phyloP scores from a whole-genome alignment of 2,329 filamentous ascomycete genomes.

The Penicillium crustosum region DNA sequence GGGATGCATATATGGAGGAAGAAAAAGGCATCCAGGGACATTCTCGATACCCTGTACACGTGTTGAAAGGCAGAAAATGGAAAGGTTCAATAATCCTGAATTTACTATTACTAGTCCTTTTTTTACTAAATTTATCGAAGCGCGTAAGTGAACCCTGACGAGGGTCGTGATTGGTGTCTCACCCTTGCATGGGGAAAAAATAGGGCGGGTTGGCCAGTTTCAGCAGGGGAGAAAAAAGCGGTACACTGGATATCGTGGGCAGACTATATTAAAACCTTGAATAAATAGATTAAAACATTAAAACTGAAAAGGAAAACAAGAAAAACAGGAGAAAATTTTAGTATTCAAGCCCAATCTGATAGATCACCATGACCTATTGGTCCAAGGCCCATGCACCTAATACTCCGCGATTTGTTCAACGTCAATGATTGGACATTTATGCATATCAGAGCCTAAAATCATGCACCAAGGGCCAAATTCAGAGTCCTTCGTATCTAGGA shows the following conservation, averaged over 20 bases:
- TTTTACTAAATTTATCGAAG: not conserved
- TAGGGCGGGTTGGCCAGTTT: constrained; percentile 11
- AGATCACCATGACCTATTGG: constrained; percentile 33
- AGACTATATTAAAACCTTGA: constrained; percentile 10
- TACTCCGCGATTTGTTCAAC: constrained; percentile 6
- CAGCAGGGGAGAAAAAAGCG: constrained; percentile 9
- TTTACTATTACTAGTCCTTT: not conserved
- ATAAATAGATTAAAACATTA: not conserved
- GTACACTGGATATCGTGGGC: constrained; percentile 9
- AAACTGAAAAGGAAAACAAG: no score
- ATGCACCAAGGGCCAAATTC: not conserved
- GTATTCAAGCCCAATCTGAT: constrained; percentile 23
- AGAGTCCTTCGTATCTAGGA: not conserved
- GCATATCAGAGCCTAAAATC: not conserved
- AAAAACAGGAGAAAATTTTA: no score
- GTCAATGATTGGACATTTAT: not conserved
- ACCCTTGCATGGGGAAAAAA: constrained; percentile 9
- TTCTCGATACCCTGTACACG: constrained; percentile 24
- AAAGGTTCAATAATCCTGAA: constrained; percentile 2
- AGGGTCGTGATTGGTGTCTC: constrained; percentile 12
- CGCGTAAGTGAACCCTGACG: not conserved
- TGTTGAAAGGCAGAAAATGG: constrained; percentile 16
- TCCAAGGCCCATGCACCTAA: constrained; percentile 18
- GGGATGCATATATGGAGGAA: not conserved
- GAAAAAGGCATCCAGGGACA: constrained; percentile 9